Evolutionary conservation across 1,284 basidiomycete species (phyloP), one percentile per base, ranked within the genome.

Genomic region (Austroboletus niveus): DNA sequence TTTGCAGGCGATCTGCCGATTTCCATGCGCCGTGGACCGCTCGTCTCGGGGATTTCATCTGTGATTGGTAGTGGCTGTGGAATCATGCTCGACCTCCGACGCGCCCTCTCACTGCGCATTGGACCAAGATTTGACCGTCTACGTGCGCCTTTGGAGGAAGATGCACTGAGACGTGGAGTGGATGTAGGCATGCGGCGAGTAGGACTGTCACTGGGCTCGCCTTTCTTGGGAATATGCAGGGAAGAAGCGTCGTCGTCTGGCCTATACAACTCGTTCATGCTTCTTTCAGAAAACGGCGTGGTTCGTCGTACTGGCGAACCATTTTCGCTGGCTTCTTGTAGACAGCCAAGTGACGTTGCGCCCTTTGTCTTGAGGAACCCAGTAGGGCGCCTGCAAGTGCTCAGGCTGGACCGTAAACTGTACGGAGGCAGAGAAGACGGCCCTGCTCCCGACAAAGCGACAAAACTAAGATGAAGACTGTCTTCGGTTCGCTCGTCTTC

Each of bases 401-500:
- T 17, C 17, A 17, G 31, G 40, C 55, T 47, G 35, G 50, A 47
- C 29, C 56, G 45, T 17, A 58, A 50, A 48, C 44, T 52, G 29
- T 62, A 63, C 30, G 52, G 49, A 30, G 47, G 47, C 15, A 59
- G 51, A 29, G 56, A 53, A 22, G 66, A 55, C 2, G 52, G 27
- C 11, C 52, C 55, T 35, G 60, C 59, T 40, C 63, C 65, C 14
- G 77, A 70, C 31, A 69, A 60, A 36, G 75, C 70, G 46, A 73
- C 62, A 59, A 81, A 70, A 64, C 74, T 80, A 53, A 80, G 55
- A 55, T 74, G 80, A 58, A 85, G 63, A 61, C 84, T 87, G 44
- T 89, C 87, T 14, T 92, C 87, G 2, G 85, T 87, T 69, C 80
- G 84, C 62, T 91, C 90, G 62, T 92, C 90, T 68, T 92, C 90